Evolutionary conservation across 2,329 filamentous ascomycete species (phyloP).

Genomic region (Boeremia lycopersici): DNA sequence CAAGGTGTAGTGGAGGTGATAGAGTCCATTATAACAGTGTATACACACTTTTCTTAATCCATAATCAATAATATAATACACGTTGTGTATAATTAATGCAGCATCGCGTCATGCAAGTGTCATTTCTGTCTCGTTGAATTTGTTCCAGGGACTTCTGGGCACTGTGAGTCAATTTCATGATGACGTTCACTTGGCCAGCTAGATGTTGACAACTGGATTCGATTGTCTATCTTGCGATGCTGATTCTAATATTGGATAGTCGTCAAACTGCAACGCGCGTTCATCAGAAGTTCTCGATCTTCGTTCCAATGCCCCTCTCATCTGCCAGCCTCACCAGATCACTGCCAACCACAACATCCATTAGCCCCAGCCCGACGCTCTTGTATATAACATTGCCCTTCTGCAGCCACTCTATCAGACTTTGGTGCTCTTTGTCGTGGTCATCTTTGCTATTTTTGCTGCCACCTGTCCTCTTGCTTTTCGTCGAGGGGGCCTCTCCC

Average conservation of each 20-base stretch:
- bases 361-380: conserved; percentile 70
- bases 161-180: no score
- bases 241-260: not conserved
- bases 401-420: conserved; percentile 64
- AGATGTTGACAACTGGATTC: not conserved
- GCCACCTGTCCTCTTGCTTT: conserved; percentile 63
- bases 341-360: conserved; percentile 69
- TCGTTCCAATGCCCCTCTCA: conserved; percentile 61
- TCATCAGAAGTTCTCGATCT: conserved; percentile 54
- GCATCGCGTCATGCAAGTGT: no score
- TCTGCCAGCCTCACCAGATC: conserved; percentile 64
- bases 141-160: no score
- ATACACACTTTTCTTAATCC: conserved; percentile 2
- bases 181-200: not conserved
- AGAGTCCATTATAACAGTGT: not conserved
- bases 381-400: conserved; percentile 72
- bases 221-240: not conserved
- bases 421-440: conserved; percentile 43
- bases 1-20: not conserved
- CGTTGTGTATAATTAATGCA: no score
- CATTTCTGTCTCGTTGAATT: no score
- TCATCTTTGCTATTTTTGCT: conserved; percentile 28
- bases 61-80: not conserved
- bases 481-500: conserved; percentile 69
- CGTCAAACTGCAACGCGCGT: not conserved